Conservation (phyloP, 1,139 yeast species). For the Lodderomyces metapsilosis region DNA sequence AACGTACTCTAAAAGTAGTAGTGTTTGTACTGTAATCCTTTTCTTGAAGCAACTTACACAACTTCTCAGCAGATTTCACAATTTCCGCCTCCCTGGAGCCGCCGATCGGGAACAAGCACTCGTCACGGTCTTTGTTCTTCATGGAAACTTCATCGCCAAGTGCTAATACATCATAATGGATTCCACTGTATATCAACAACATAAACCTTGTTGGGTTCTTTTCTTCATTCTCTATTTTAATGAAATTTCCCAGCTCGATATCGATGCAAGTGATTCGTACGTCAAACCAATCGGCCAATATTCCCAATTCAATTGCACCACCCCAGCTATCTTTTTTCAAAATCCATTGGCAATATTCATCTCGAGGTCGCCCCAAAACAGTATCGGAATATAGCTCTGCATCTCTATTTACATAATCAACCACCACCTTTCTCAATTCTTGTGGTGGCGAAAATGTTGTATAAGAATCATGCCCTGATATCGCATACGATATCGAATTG, state of each 20-base stretch:
- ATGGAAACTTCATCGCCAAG: conserved; percentile 30
- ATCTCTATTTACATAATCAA: conserved; percentile 41
- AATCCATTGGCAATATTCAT: conserved; percentile 64
- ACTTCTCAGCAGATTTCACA: conserved; percentile 13
- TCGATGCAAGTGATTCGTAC: conserved; percentile 64
- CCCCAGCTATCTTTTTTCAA: conserved; percentile 70
- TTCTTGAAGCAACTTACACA: conserved; percentile 48
- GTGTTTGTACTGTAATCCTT: conserved; percentile 69
- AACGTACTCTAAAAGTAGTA: conserved; percentile 55
- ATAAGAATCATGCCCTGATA: conserved; percentile 28
- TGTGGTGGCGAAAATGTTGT: conserved; percentile 26
- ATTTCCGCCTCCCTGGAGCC: conserved; percentile 18
- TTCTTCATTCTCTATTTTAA: conserved; percentile 45
- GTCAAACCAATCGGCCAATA: conserved; percentile 54
- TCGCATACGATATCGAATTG: conserved; percentile 61
- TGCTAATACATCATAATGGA: conserved; percentile 71
- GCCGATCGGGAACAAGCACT: conserved; percentile 35
- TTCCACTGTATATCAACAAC: conserved; percentile 63
- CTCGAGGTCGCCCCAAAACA: conserved; percentile 53
- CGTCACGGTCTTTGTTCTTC: conserved; percentile 28
- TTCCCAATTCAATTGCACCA: conserved; percentile 78
- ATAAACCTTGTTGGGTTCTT: conserved; percentile 37
- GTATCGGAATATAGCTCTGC: conserved; percentile 53
- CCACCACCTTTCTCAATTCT: conserved; percentile 49
- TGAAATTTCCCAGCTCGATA: conserved; percentile 61